Base-by-base conservation (phyloP, 1,284 basidiomycete species). In the Meripilus lineatus region DNA sequence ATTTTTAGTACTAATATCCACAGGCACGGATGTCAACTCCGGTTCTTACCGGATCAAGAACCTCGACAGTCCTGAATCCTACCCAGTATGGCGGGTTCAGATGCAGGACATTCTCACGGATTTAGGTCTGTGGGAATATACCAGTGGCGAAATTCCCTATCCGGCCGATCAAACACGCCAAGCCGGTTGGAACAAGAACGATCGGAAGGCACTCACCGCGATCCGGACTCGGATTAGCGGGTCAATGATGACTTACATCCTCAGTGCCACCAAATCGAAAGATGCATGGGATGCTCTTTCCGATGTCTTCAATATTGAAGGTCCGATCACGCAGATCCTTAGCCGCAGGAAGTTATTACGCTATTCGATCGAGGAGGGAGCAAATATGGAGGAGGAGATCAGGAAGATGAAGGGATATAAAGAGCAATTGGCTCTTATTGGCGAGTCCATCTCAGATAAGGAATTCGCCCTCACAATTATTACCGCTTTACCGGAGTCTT, bases 1-100 rank as follows among this genome's bases (percentile, higher is more conserved):
- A n/a, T 6, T 4, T 14, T 8, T 33, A 25, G 41, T 26, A 7
- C 6, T 30, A 7, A 32, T 18, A 40, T 22, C 21, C 17, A 38
- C n/a, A 13, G 21, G 13, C 15, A 6, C 26, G 13, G 22, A n/a
- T 4, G 43, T 22, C 15, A 14, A 6, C 26, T 13, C 22, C 3
- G 38, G 32, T 23, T 18, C 25, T 20, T 46, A 46, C 25, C 39
- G 45, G 3, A 46, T 46, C 40, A 34, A 46, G 21, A 32, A 15
- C 4, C 32, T 46, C 10, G 33, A 21, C 14, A 28, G 38, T n/a
- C 8, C 4, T 5, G 39, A 46, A n/a, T 40, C 32, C 28, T 46
- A 41, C 21, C 5, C 3, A 30, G 26, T 21, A 26, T 66, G 62
- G 62, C 58, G 57, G 38, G 49, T 60, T 37, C 57, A 58, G 58